These are phyloP conservation scores for Alternaria hordeiaustralica DNA, from an alignment of 2,329 filamentous ascomycete genomes.

Conservation along the genomic window DNA sequence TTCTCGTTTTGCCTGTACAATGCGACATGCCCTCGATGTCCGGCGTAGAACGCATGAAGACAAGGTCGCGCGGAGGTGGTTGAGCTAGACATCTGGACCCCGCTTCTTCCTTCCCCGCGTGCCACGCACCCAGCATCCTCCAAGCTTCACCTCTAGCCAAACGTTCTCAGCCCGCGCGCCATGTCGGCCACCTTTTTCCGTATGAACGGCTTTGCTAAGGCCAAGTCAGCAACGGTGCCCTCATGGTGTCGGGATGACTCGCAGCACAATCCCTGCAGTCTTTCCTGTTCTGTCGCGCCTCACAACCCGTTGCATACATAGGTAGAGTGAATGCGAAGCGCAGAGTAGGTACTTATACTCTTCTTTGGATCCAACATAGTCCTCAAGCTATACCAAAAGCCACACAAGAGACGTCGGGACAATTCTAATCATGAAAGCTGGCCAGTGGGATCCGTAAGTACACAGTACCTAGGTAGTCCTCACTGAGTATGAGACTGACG, in stretches of 20 bases:
- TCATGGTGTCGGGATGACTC: not conserved
- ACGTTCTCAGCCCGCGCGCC: not conserved
- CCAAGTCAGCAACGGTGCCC: slow-evolving; percentile 1
- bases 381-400: not conserved
- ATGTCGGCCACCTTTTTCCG: not conserved
- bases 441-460: slow-evolving; percentile 12
- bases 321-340: not conserved
- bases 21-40: rapidly evolving
- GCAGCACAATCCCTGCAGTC: not conserved
- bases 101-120: not conserved
- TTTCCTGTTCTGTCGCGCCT: not conserved
- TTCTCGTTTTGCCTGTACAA: not conserved
- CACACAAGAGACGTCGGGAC: not conserved
- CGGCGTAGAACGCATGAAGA: not conserved
- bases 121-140: not conserved
- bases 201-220: not conserved
- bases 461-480: not conserved
- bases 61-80: not conserved
- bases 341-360: not conserved
- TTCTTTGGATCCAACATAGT: not conserved
- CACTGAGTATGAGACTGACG: not conserved
- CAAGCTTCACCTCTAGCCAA: not conserved
- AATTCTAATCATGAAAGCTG: slow-evolving; percentile 6
- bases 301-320: not conserved
- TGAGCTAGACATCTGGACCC: not conserved